Conservation (phyloP, 2,329 filamentous ascomycete species). For the Stemphylium lycopersici region DNA sequence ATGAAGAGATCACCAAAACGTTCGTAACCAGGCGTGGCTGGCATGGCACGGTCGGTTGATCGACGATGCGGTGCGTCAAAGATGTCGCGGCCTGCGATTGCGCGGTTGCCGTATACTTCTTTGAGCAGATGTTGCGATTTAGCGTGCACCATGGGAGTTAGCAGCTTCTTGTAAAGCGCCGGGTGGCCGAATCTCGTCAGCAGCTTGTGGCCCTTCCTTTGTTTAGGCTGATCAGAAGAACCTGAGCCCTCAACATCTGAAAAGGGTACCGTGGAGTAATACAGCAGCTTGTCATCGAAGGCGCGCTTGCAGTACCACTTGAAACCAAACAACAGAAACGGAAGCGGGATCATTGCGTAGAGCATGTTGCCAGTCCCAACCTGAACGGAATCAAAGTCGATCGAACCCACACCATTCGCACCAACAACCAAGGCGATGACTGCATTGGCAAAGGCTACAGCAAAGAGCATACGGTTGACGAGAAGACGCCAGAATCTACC, state of each 20-base stretch:
- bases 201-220: conserved; percentile 64
- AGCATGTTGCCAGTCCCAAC: conserved; percentile 59
- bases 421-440: conserved; percentile 79
- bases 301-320: conserved; percentile 78
- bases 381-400: conserved; percentile 39
- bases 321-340: conserved; percentile 78
- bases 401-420: conserved; percentile 63
- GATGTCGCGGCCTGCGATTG: conserved; percentile 60
- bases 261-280: conserved; percentile 68
- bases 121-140: conserved; percentile 85
- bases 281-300: conserved; percentile 82
- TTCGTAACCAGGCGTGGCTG: conserved; percentile 62
- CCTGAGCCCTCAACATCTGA: conserved; percentile 60
- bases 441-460: conserved; percentile 75
- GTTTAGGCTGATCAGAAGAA: conserved; percentile 34
- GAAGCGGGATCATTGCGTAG: conserved; percentile 73
- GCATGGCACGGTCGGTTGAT: conserved; percentile 47
- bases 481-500: conserved; percentile 89
- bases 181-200: conserved; percentile 85
- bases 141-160: conserved; percentile 83
- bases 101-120: conserved; percentile 79
- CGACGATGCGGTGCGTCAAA: conserved; percentile 34
- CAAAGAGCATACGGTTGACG: conserved; percentile 91
- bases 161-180: conserved; percentile 72
- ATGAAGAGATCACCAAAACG: conserved; percentile 75